These are phyloP conservation scores for Fusarium tuaranense DNA, from an alignment of 2,329 filamentous ascomycete species.

Conservation along the genomic window DNA sequence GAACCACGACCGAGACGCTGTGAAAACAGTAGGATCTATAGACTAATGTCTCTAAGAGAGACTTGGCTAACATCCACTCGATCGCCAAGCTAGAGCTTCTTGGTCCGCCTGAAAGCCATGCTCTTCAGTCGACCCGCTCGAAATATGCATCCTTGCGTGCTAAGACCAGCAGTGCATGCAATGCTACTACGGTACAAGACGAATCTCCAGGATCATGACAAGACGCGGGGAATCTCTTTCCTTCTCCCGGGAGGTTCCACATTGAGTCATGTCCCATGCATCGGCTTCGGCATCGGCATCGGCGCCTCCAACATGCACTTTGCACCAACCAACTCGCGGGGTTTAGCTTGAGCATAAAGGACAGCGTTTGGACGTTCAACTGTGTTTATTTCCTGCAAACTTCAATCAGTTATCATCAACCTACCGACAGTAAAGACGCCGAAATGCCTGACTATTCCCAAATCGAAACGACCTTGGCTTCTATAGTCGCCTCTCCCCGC, in stretches of 20 bases:
- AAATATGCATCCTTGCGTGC: neutral
- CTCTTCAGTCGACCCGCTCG: neutral
- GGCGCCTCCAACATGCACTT: neutral
- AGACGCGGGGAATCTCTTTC: conserved; percentile 1
- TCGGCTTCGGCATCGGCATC: neutral
- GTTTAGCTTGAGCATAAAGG: neutral
- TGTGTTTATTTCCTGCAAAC: neutral
- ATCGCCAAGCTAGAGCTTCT: neutral
- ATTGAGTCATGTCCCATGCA: conserved; percentile 1
- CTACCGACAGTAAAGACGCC: neutral
- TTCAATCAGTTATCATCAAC: neutral
- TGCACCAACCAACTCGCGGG: neutral
- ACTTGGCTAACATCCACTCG: neutral
- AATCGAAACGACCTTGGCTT: conserved; percentile 47
- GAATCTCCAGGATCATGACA: neutral
- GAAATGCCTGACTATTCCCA: conserved; percentile 30
- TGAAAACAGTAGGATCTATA: conserved; percentile 25
- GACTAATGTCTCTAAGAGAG: neutral
- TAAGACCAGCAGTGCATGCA: neutral
- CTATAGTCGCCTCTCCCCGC: conserved; percentile 43
- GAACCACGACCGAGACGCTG: neutral
- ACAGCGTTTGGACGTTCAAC: neutral
- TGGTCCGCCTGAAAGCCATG: conserved; percentile 1
- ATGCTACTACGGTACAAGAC: neutral
- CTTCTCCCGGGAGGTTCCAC: neutral